phyloP scores from a whole-genome alignment of 768 basidiomycete genomes.

The Boletus pseudo-olivaceus region DNA sequence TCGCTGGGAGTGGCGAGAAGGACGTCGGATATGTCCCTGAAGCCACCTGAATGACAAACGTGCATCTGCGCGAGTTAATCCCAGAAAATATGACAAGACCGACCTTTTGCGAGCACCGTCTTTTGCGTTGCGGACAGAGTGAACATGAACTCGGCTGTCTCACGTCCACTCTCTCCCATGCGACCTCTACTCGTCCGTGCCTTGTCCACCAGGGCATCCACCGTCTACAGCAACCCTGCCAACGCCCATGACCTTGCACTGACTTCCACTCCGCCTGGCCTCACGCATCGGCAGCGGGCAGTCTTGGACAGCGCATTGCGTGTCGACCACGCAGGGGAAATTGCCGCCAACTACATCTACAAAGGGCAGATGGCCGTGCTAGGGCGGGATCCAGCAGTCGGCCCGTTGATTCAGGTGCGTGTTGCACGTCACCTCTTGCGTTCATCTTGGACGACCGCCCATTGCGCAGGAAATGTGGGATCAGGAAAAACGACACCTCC shows the following conservation, averaged over 20 bases:
- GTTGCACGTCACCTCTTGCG: not conserved
- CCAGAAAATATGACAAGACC: not conserved
- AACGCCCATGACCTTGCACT: constrained; percentile 38
- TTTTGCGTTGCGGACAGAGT: constrained; percentile 33
- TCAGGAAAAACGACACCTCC: constrained; percentile 88
- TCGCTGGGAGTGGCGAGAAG: constrained; percentile 48
- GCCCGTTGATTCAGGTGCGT: constrained; percentile 72
- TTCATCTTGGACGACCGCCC: constrained; percentile 2
- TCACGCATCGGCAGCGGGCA: constrained; percentile 48
- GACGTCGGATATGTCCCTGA: constrained; percentile 47
- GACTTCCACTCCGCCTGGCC: constrained; percentile 50
- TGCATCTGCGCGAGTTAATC: not conserved
- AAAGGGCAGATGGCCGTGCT: constrained; percentile 79
- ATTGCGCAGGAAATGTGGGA: constrained; percentile 90
- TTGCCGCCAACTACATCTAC: constrained; percentile 97
- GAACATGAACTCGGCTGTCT: constrained; percentile 5
- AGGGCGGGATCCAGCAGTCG: constrained; percentile 50
- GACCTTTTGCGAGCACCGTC: constrained; percentile 38
- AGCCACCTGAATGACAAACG: constrained; percentile 39
- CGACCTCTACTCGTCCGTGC: constrained; percentile 14
- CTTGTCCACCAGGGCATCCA: constrained; percentile 39
- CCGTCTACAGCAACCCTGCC: constrained; percentile 44
- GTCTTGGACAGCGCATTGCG: constrained; percentile 67
- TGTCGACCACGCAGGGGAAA: constrained; percentile 94
- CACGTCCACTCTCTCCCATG: constrained; percentile 10